Conservation (phyloP, 192 early-diverging fungal species). For the Podila minutissima region DNA sequence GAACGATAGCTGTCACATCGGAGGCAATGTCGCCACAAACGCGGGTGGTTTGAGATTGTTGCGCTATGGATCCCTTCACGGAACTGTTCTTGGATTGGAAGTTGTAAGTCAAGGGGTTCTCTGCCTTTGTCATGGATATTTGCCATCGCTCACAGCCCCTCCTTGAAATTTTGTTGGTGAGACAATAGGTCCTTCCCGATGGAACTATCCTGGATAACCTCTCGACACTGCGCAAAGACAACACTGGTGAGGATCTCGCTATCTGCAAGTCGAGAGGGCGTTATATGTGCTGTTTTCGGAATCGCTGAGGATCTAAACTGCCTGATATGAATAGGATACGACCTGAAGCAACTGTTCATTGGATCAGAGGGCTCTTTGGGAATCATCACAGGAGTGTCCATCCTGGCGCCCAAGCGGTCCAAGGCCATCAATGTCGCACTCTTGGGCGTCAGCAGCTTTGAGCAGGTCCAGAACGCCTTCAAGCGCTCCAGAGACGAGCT, state of each 20-base stretch:
- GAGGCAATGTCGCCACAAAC: slow-evolving; percentile 99
- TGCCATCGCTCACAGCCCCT: too few relatives aligned
- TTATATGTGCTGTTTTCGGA: too few relatives aligned
- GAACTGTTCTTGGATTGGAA: slow-evolving; percentile 95
- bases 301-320: too few relatives aligned
- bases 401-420: slow-evolving; percentile 80
- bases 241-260: slow-evolving; percentile 70
- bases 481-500: slow-evolving; percentile 80
- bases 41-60: slow-evolving; percentile 96
- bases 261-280: too few relatives aligned
- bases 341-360: slow-evolving; percentile 98
- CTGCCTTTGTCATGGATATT: too few relatives aligned
- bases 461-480: slow-evolving; percentile 86
- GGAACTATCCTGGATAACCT: slow-evolving; percentile 91
- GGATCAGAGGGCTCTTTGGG: slow-evolving; percentile 97
- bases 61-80: slow-evolving; percentile 96
- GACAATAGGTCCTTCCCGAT: slow-evolving; percentile 77
- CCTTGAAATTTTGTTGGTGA: neutral
- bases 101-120: slow-evolving; percentile 60
- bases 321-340: slow-evolving; percentile 59
- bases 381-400: slow-evolving; percentile 91
- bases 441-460: slow-evolving; percentile 82
- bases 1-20: slow-evolving; percentile 91
- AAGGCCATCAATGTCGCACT: slow-evolving; percentile 82
- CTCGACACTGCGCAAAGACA: slow-evolving; percentile 94